These are phyloP conservation scores for Escovopsis sp. DNA, from an alignment of 2,329 filamentous ascomycete species.

Conservation along the genomic window DNA sequence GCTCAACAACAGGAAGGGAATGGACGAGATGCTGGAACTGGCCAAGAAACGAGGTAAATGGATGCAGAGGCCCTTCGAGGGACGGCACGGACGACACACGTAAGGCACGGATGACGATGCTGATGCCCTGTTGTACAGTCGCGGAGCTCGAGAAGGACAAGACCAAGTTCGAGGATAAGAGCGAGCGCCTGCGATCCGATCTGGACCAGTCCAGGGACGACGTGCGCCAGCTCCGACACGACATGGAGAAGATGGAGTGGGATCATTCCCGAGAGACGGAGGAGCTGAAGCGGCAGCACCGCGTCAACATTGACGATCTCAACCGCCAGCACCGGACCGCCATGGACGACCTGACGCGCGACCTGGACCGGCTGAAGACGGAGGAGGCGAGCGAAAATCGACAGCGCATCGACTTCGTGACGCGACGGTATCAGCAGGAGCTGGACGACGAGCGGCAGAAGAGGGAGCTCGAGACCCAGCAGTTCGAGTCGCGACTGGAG, in stretches of 20 bases:
- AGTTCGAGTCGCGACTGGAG: constrained; percentile 40
- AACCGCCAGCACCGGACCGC: constrained; percentile 19
- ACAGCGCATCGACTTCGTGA: constrained; percentile 52
- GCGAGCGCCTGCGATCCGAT: constrained; percentile 45
- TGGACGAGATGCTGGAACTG: constrained; percentile 60
- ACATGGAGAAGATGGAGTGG: constrained; percentile 23
- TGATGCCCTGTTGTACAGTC: constrained; percentile 19
- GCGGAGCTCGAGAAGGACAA: constrained; percentile 34
- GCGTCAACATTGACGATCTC: constrained; percentile 20
- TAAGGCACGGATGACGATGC: constrained; percentile 5
- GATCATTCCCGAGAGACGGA: constrained; percentile 34
- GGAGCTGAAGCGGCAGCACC: constrained; percentile 28
- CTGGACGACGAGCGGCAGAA: constrained; percentile 49
- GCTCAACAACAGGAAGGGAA: constrained; percentile 48
- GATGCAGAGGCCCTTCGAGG: background rate
- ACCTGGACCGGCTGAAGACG: constrained; percentile 27
- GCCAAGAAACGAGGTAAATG: constrained; percentile 60
- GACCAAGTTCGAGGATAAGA: constrained; percentile 31
- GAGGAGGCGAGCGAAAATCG: constrained; percentile 44
- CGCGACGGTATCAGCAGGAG: constrained; percentile 47
- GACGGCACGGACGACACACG: no score
- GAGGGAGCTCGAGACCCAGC: constrained; percentile 47
- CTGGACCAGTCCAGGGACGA: constrained; percentile 31
- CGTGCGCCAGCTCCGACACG: constrained; percentile 18
- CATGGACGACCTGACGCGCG: constrained; percentile 27